A percentile compares a stretch with the other conserved stretches of the same genome.
Evolutionary conservation across 768 basidiomycete genomes (phyloP).

Genomic region (Leucocoprinus leucothites): DNA sequence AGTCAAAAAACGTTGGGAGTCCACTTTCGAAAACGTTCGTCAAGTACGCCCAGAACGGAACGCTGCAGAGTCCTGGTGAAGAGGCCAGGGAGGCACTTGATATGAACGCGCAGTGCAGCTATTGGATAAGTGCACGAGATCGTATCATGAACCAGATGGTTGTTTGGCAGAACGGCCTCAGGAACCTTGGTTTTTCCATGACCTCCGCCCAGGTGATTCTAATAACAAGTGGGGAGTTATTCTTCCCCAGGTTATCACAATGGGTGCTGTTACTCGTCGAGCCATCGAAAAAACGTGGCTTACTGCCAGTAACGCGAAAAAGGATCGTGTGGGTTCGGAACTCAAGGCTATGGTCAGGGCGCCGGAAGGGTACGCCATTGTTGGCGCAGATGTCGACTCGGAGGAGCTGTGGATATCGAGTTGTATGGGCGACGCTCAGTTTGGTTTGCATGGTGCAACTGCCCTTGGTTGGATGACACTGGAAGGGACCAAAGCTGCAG

Average conservation of each 20-base stretch:
- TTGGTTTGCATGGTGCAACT: slow-evolving; percentile 93
- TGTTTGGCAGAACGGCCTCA: slow-evolving; percentile 63
- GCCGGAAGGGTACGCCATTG: slow-evolving; percentile 88
- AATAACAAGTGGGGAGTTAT: slow-evolving; percentile 81
- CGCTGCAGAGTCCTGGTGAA: slow-evolving; percentile 74
- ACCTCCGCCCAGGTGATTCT: slow-evolving; percentile 12
- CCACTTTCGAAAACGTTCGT: slow-evolving; percentile 89
- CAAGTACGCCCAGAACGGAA: slow-evolving; percentile 84
- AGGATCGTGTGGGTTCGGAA: slow-evolving; percentile 96
- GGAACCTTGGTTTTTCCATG: slow-evolving; percentile 49
- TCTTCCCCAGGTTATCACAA: slow-evolving; percentile 92
- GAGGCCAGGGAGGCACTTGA: slow-evolving; percentile 84
- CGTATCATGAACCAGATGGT: slow-evolving; percentile 92
- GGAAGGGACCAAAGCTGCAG: slow-evolving; percentile 92
- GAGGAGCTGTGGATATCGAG: slow-evolving; percentile 99
- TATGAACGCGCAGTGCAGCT: slow-evolving; percentile 92
- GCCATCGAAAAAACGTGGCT: slow-evolving; percentile 99
- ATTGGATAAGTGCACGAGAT: slow-evolving; percentile 95
- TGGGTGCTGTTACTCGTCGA: slow-evolving; percentile 97
- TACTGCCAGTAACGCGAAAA: slow-evolving; percentile 97
- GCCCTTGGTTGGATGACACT: slow-evolving; percentile 99
- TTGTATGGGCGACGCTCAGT: slow-evolving; percentile 98
- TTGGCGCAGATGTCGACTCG: slow-evolving; percentile 98
- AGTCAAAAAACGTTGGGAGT: slow-evolving; percentile 91
- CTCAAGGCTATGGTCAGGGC: slow-evolving; percentile 97